Percentiles rank a stretch among this genome's conserved stretches.
phyloP scores from a whole-genome alignment of 192 early-diverging fungal species.

The Backusella parvicylindrica region DNA sequence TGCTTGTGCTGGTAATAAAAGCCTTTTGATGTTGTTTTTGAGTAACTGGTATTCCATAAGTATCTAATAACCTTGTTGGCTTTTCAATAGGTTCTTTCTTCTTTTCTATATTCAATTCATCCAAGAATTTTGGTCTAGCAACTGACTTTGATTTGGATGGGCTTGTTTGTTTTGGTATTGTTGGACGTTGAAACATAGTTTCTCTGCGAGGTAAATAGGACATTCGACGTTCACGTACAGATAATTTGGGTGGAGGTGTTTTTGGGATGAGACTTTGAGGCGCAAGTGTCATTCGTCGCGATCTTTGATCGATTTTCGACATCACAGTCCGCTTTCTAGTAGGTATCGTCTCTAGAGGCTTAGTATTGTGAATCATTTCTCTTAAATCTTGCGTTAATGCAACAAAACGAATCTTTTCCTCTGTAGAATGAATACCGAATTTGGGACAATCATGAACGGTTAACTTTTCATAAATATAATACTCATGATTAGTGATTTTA shows the following conservation, averaged over 20 bases:
- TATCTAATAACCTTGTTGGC: conserved; percentile 53
- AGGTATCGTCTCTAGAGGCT: not conserved
- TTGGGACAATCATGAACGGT: not conserved
- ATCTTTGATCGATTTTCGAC: not conserved
- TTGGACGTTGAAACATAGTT: not conserved
- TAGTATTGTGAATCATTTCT: not conserved
- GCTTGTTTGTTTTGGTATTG: not conserved
- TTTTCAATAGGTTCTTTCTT: not conserved
- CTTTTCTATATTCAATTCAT: not conserved
- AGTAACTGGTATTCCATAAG: conserved; percentile 65
- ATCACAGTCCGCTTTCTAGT: not conserved
- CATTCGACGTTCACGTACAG: not conserved
- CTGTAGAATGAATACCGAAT: not conserved
- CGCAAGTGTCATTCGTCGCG: not conserved
- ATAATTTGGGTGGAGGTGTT: not conserved
- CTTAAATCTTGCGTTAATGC: not conserved
- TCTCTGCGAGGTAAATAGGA: conserved; percentile 6
- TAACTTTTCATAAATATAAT: not conserved
- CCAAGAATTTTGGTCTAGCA: not conserved
- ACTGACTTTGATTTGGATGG: not conserved
- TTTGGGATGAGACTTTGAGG: not conserved
- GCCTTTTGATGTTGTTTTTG: not conserved
- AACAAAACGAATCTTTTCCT: not conserved
- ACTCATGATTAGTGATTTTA: not conserved
- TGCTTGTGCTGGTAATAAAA: conserved; percentile 11